Conservation (phyloP, 1,139 yeast species). For the Sugiyamaella pinicola region DNA sequence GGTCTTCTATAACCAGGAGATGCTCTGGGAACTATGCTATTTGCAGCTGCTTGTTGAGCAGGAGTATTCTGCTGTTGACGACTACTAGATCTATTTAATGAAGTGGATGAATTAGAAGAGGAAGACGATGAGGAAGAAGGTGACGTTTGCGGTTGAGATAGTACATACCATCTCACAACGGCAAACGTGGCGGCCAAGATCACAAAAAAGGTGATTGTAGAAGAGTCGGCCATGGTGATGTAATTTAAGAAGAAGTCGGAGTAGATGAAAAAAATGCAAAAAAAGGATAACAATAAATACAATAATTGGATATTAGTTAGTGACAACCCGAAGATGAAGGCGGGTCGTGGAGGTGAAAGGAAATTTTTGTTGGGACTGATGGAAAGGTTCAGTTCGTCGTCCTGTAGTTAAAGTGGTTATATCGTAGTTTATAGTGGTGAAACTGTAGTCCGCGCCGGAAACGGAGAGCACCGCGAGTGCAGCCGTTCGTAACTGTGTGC, state of each 20-base stretch:
- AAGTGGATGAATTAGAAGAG: slow-evolving; percentile 15
- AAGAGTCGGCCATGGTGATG: slow-evolving; percentile 34
- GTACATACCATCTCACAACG: slow-evolving; percentile 28
- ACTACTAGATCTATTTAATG: slow-evolving; percentile 21
- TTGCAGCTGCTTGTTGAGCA: slow-evolving; percentile 14
- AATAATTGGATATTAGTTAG: too few relatives aligned
- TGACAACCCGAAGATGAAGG: too few relatives aligned
- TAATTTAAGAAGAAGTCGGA: neutral
- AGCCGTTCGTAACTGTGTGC: too few relatives aligned
- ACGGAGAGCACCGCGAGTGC: too few relatives aligned
- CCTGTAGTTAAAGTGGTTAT: neutral
- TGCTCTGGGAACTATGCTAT: slow-evolving; percentile 13
- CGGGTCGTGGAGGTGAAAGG: too few relatives aligned
- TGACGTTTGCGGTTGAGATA: slow-evolving; percentile 15
- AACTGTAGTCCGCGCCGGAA: too few relatives aligned
- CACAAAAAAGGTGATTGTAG: slow-evolving; percentile 33
- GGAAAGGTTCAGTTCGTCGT: neutral
- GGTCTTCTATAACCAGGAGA: slow-evolving; percentile 45
- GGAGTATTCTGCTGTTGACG: slow-evolving; percentile 16
- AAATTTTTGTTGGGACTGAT: neutral
- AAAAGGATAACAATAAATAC: too few relatives aligned
- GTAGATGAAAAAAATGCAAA: neutral
- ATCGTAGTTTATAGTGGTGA: too few relatives aligned
- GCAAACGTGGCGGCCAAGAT: slow-evolving; percentile 28
- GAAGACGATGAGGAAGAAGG: slow-evolving; percentile 10